phyloP scores from a whole-genome alignment of 2,329 filamentous ascomycete species.

The Trichoderma asperellum region DNA sequence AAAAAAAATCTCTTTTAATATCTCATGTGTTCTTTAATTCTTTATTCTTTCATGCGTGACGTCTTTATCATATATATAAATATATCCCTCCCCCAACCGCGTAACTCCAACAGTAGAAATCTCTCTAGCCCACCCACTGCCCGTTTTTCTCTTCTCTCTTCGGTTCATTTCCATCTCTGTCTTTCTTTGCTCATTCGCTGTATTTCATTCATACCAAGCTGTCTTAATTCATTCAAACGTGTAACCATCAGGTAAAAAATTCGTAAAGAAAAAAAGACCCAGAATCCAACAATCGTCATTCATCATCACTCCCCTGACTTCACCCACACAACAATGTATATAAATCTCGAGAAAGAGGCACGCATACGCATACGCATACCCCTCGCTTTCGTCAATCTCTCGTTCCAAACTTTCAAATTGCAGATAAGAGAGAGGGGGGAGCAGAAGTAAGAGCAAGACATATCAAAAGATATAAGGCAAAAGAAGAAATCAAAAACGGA shows the following conservation, averaged over 20 bases:
- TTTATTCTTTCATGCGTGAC: conserved; percentile 27
- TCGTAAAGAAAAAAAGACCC: conserved; percentile 29
- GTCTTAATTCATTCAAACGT: conserved; percentile 7
- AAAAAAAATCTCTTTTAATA: conserved; percentile 12
- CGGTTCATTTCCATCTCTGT: conserved; percentile 11
- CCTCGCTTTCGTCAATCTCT: conserved; percentile 4
- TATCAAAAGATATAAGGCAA: conserved; percentile 27
- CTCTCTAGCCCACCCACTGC: background rate
- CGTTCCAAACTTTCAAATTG: conserved; percentile 28
- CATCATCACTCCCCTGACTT: conserved; percentile 25
- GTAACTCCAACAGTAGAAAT: conserved; percentile 19
- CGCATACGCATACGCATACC: background rate
- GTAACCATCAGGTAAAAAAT: conserved; percentile 8
- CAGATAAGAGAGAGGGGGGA: conserved; percentile 16
- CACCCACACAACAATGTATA: background rate
- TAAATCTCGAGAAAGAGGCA: background rate
- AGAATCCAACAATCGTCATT: conserved; percentile 32
- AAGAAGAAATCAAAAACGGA: conserved; percentile 29
- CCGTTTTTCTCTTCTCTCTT: background rate
- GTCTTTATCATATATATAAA: conserved; percentile 26
- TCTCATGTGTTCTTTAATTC: conserved; percentile 18
- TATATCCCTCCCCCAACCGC: conserved; percentile 15
- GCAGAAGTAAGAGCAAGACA: conserved; percentile 13
- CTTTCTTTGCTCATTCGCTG: conserved; percentile 18
- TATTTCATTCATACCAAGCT: conserved; percentile 4